Conservation (phyloP, 1,284 basidiomycete genomes). For the Cutaneotrichosporon arboriforme region DNA sequence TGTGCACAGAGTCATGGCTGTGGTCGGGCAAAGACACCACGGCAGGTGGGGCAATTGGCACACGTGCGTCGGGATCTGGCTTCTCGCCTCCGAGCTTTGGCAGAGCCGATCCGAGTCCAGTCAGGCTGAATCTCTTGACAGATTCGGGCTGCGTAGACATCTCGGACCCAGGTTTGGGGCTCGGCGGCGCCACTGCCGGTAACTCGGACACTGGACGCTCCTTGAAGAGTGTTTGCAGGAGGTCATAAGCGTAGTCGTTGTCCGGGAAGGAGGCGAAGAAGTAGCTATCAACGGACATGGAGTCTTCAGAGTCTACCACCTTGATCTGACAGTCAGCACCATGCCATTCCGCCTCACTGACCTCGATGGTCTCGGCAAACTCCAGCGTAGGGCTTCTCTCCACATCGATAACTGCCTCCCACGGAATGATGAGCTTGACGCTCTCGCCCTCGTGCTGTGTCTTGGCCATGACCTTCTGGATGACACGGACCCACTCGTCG, state of each 20-base stretch:
- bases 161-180: background rate
- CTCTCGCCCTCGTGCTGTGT: constrained; percentile 92
- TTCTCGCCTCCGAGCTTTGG: constrained; percentile 12
- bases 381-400: constrained; percentile 82
- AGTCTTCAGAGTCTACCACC: constrained; percentile 74
- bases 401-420: constrained; percentile 79
- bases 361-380: constrained; percentile 88
- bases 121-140: background rate
- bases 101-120: background rate
- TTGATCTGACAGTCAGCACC: constrained; percentile 53
- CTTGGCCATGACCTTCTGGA: constrained; percentile 83
- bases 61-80: constrained; percentile 2
- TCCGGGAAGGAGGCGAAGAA: constrained; percentile 77
- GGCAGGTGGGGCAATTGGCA: constrained; percentile 12
- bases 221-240: constrained; percentile 67
- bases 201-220: constrained; percentile 49
- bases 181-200: constrained; percentile 25
- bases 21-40: constrained; percentile 15
- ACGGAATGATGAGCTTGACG: constrained; percentile 84
- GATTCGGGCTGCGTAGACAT: background rate
- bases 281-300: constrained; percentile 75
- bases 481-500: constrained; percentile 88
- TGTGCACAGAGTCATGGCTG: constrained; percentile 9
- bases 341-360: constrained; percentile 10
- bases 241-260: constrained; percentile 64